Percentiles rank a stretch among this genome's conserved stretches.
phyloP scores from a whole-genome alignment of 495 filamentous ascomycete species.

The Aspergillus olivimuriae region DNA sequence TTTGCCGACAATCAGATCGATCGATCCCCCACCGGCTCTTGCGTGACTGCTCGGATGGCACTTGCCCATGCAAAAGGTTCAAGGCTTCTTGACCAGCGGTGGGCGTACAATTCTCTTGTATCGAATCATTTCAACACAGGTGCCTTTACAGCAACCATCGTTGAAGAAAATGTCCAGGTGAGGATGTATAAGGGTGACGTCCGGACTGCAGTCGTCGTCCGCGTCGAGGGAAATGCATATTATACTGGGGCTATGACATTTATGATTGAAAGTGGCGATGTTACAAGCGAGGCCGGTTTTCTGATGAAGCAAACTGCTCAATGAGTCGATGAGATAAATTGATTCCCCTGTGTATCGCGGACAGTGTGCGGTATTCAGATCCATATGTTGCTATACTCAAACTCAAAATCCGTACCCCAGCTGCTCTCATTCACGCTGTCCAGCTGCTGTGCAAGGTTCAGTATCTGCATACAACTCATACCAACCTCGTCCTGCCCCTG shows the following conservation, averaged over 20 bases:
- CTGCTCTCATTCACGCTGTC: neutral
- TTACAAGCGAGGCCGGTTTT: conserved; percentile 7
- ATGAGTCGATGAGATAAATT: neutral
- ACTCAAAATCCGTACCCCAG: neutral
- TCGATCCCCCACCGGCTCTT: conserved; percentile 22
- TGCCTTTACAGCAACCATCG: conserved; percentile 11
- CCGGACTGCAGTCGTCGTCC: conserved; percentile 7
- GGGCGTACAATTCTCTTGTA: conserved; percentile 25
- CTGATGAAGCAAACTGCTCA: conserved; percentile 3
- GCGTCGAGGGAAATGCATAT: conserved; percentile 12
- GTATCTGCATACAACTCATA: conserved; percentile 2
- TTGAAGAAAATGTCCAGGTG: neutral
- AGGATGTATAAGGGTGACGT: neutral
- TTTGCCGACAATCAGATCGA: conserved; percentile 23
- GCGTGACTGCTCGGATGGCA: conserved; percentile 16
- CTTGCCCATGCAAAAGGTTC: conserved; percentile 15
- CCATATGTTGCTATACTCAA: conserved; percentile 2
- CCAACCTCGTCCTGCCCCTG: neutral
- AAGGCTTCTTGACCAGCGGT: conserved; percentile 7
- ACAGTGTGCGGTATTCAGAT: neutral
- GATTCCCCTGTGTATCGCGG: neutral
- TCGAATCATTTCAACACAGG: conserved; percentile 16
- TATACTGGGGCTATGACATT: conserved; percentile 13
- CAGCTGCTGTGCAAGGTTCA: conserved; percentile 2
- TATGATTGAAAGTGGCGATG: conserved; percentile 11